Conservation (phyloP, 306 rosid genomes). For the Vigna radiata region DNA sequence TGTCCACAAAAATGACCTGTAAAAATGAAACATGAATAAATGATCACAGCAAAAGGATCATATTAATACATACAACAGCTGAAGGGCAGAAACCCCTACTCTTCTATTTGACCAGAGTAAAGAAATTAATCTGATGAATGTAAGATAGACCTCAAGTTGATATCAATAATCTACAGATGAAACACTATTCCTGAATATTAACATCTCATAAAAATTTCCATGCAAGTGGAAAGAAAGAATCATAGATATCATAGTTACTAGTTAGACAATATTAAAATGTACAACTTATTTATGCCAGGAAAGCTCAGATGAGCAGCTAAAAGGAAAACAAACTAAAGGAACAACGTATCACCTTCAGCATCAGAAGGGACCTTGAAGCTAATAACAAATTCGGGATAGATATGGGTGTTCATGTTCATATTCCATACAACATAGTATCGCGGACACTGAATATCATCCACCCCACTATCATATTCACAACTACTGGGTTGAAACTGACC, state of each 20-base stretch:
- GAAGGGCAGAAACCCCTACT: slow-evolving; percentile 45
- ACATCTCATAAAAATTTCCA: neutral
- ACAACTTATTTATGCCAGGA: slow-evolving; percentile 17
- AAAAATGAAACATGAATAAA: slow-evolving; percentile 32
- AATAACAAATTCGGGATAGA: slow-evolving; percentile 83
- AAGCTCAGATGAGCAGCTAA: slow-evolving; percentile 23
- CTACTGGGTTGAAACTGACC: slow-evolving; percentile 75
- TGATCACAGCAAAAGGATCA: slow-evolving; percentile 38
- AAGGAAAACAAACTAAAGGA: slow-evolving; percentile 37
- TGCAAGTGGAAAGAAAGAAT: neutral
- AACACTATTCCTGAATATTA: slow-evolving; percentile 40
- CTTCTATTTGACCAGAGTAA: slow-evolving; percentile 49
- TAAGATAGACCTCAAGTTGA: slow-evolving; percentile 44
- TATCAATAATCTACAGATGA: slow-evolving; percentile 43
- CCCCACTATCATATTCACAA: slow-evolving; percentile 83
- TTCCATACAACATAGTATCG: slow-evolving; percentile 69
- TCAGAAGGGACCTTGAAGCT: slow-evolving; percentile 71
- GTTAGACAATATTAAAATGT: neutral
- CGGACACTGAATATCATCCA: slow-evolving; percentile 78
- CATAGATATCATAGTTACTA: slow-evolving; percentile 30
- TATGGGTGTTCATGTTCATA: slow-evolving; percentile 81
- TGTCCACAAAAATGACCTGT: slow-evolving; percentile 54
- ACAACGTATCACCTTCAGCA: slow-evolving; percentile 66
- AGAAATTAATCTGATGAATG: slow-evolving; percentile 44
- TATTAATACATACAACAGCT: slow-evolving; percentile 47